Evolutionary conservation across 73 alveolate genomes (phyloP).

Genomic region (Paramecium octaurelia): DNA sequence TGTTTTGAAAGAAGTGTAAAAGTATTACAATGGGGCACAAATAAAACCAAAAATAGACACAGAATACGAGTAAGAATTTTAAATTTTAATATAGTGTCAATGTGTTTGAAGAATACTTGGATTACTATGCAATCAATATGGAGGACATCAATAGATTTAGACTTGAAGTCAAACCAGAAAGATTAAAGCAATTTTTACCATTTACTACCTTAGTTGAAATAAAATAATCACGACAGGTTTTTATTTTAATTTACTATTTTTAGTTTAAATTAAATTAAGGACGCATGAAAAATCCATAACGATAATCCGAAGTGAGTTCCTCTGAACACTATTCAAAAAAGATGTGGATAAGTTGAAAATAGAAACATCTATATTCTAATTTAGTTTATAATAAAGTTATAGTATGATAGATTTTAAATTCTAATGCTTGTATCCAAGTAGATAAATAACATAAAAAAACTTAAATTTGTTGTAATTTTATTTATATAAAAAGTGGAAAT

Average conservation of each 20-base stretch:
- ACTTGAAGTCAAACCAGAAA: slow-evolving; percentile 11
- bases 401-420: too few species aligned
- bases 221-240: background rate
- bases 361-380: background rate
- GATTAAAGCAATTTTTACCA: background rate
- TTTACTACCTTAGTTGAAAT: background rate
- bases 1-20: slow-evolving; percentile 2
- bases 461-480: background rate
- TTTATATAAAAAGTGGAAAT: background rate
- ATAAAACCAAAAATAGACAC: slow-evolving; percentile 43
- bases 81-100: background rate
- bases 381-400: background rate
- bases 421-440: background rate
- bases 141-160: background rate
- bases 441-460: background rate
- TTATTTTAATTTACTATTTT: background rate
- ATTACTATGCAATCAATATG: background rate
- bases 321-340: background rate
- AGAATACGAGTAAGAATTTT: background rate
- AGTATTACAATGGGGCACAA: background rate
- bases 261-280: background rate
- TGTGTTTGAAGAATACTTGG: background rate
- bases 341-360: background rate
- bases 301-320: background rate
- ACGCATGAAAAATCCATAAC: background rate